Evolutionary conservation across 306 rosid genomes (phyloP).

Genomic region (Vigna reflexopilosa): DNA sequence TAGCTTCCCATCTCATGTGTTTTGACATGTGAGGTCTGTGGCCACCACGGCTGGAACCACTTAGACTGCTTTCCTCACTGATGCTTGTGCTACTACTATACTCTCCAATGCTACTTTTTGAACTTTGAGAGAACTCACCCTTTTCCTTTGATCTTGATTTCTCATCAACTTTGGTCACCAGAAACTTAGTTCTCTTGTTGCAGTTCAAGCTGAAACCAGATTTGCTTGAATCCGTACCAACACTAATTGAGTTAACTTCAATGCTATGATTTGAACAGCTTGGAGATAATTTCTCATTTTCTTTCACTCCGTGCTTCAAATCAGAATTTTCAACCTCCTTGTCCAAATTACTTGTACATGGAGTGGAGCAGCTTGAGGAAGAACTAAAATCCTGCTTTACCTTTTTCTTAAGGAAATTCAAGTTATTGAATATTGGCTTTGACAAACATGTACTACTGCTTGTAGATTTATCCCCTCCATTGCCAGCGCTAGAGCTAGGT

Average conservation of each 20-base stretch:
- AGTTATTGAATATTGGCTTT: slow-evolving; percentile 68
- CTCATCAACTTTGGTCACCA: slow-evolving; percentile 64
- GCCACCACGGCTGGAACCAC: slow-evolving; percentile 86
- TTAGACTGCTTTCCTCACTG: slow-evolving; percentile 85
- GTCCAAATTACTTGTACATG: slow-evolving; percentile 53
- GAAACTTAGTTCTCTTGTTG: slow-evolving; percentile 62
- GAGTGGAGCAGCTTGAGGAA: slow-evolving; percentile 52
- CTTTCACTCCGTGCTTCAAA: slow-evolving; percentile 57
- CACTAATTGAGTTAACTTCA: slow-evolving; percentile 60
- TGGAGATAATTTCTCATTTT: slow-evolving; percentile 60
- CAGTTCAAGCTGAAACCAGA: slow-evolving; percentile 56
- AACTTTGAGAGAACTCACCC: slow-evolving; percentile 91
- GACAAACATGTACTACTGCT: slow-evolving; percentile 62
- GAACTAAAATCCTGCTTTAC: slow-evolving; percentile 65
- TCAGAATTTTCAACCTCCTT: slow-evolving; percentile 50
- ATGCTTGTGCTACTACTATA: slow-evolving; percentile 89
- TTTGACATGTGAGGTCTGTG: slow-evolving; percentile 97
- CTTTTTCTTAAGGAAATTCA: slow-evolving; percentile 69
- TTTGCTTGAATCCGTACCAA: slow-evolving; percentile 57
- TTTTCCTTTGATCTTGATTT: slow-evolving; percentile 86
- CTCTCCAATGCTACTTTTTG: slow-evolving; percentile 96
- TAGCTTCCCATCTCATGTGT: slow-evolving; percentile 96
- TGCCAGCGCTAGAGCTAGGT: slow-evolving; percentile 53
- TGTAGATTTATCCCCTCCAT: slow-evolving; percentile 63
- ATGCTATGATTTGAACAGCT: slow-evolving; percentile 58